A percentile compares a stretch with the other conserved stretches of the same genome.
phyloP scores from a whole-genome alignment of 2,329 filamentous ascomycete species.

The Cercospora canescens region DNA sequence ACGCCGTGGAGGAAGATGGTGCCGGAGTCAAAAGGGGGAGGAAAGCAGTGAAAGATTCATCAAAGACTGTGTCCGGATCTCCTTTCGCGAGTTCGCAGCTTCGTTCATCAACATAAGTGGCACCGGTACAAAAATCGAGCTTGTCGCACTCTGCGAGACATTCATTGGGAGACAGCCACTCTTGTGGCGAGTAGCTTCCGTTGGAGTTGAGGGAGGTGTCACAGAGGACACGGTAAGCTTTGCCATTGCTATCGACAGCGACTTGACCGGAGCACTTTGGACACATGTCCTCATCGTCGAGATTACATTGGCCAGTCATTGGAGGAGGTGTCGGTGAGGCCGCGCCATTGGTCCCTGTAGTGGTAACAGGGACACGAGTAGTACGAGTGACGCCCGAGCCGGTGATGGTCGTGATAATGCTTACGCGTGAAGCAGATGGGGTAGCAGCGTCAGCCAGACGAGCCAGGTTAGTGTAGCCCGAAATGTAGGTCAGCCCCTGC shows the following conservation, averaged over 20 bases:
- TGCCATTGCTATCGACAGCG: slow-evolving; percentile 15
- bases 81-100: slow-evolving; percentile 30
- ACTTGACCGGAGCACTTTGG: slow-evolving; percentile 26
- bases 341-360: background rate
- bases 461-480: slow-evolving; percentile 18
- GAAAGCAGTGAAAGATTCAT: slow-evolving; percentile 29
- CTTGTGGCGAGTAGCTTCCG: slow-evolving; percentile 24
- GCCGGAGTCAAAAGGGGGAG: slow-evolving; percentile 22
- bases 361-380: slow-evolving; percentile 2
- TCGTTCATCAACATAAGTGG: slow-evolving; percentile 26
- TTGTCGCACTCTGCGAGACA: slow-evolving; percentile 26
- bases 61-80: slow-evolving; percentile 5
- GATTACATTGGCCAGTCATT: slow-evolving; percentile 12
- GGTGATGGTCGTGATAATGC: slow-evolving; percentile 9
- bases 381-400: background rate
- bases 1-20: background rate
- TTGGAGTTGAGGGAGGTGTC: slow-evolving; percentile 19
- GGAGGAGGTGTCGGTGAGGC: background rate
- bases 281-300: slow-evolving; percentile 23
- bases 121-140: slow-evolving; percentile 26
- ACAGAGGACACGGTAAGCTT: slow-evolving; percentile 21
- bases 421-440: slow-evolving; percentile 15
- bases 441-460: slow-evolving; percentile 4
- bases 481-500: slow-evolving; percentile 12
- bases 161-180: slow-evolving; percentile 22